Base-by-base conservation (phyloP, 257 asterid genomes). In the Jacaranda mimosifolia region DNA sequence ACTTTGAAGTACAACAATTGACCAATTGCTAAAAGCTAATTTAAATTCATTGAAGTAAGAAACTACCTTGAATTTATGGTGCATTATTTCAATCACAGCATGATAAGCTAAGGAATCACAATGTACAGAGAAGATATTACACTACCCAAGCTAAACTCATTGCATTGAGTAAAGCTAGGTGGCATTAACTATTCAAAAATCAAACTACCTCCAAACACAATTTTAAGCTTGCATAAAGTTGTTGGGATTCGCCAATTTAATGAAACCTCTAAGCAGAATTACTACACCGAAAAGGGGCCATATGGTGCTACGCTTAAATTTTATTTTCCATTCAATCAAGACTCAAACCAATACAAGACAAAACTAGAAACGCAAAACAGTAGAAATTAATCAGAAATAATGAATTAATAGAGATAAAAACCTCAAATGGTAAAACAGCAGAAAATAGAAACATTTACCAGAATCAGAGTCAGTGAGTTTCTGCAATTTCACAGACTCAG, bases 401-500 rank as follows among this genome's bases (percentile, higher is more conserved):
- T 11, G 38, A 59, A 70, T 40, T 38, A 35, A 46, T 36, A n/a
- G 7, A n/a, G 21, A 68, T 9, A 7, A 35, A 55, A 76, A 18
- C 4, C 17, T 42, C 58, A 64, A 68, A 51, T n/a, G 11, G 69
- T 46, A 3, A 11, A 6, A 11, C n/a, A 36, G 46, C 18, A 58
- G 40, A 43, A 39, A 26, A n/a, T 9, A 21, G 17, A 71, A 46
- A 63, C 52, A 70, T 19, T 53, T 89, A 92, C 96, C 98, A 26
- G 96, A 87, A 86, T 92, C 93, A 26, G 88, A 78, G 48, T 86
- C 92, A 14, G 91, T 56, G 76, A 90, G 89, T 70, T 76, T 85
- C 62, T 84, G 86, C 70, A 94, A 83, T 82, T 91, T 88, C 74
- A 94, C 94, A 43, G 91, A 88, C 42, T 92, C 90, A 7, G 91